Conservation (phyloP, 2,329 filamentous ascomycete genomes). For the Triangularia setosa region DNA sequence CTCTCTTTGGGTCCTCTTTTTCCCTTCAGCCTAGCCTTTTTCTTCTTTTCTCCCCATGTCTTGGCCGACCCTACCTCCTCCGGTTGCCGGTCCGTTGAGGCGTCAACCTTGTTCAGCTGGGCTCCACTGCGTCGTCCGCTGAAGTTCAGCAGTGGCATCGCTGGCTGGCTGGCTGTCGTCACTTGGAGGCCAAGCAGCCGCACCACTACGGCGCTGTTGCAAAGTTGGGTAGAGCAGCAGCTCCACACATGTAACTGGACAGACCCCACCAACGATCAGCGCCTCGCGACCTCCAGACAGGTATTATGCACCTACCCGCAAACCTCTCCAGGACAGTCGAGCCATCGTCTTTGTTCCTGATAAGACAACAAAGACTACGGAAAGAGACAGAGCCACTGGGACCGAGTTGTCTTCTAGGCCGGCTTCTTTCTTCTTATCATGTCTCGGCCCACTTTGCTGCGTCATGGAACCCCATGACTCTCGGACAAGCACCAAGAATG, state of each 20-base stretch:
- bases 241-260: not conserved
- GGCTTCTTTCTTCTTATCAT: not conserved
- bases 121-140: not conserved
- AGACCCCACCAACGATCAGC: not conserved
- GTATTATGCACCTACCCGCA: conserved; percentile 1
- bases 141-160: not conserved
- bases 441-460: not conserved
- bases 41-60: not conserved
- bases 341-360: not conserved
- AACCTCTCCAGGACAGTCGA: not conserved
- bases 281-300: not conserved
- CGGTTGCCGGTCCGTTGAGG: not conserved
- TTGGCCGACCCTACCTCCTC: not conserved
- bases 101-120: not conserved
- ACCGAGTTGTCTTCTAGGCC: not conserved
- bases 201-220: not conserved
- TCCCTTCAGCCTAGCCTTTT: not conserved
- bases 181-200: not conserved
- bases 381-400: not conserved
- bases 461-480: not conserved
- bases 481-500: not conserved
- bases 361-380: not conserved
- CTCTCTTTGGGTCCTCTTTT: not conserved
- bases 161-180: not conserved
- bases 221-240: not conserved